Base-by-base conservation (phyloP, 1,284 basidiomycete genomes). In the Cutaneotrichosporon curvatum region DNA sequence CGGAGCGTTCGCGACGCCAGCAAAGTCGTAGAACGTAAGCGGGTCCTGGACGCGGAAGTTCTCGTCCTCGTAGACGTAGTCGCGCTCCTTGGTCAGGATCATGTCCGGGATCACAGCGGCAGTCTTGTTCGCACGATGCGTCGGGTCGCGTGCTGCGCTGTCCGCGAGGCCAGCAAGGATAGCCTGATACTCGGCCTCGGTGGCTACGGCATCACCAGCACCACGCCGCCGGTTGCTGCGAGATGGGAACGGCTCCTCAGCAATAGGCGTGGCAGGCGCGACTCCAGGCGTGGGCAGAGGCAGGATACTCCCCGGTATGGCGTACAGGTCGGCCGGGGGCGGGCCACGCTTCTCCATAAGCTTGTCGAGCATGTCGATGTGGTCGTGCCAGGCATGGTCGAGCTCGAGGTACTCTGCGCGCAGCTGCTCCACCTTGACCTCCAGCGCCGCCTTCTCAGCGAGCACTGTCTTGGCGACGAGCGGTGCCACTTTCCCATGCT, bases 151-250 rank as follows among this genome's bases (percentile, higher is more conserved):
- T 47, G 88, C 81, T 56, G 94, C 92, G 54, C 92, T 88, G 57
- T 85, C 87, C 39, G 90, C 91, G 33, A 96, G 75, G 60, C 84
- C 90, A 11, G 88, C 89, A 46, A 97, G 83, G 63, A 97, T 92
- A 72, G 92, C 90, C 62, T 96, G 87, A 80, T 96, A 92, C 75
- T 97, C 94, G 47, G 95, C 79, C 68, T 97, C 94, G 16, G 90
- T 91, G 2, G 89, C 82, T 11, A 94, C 91, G 7, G 87, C 84
- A 68, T 97, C 92, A 19, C 89, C 88, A 53, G 48, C 53, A 19
- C 55, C 57, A 40, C 64, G 53, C 16, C 61, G 55, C 12, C 65
- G 58, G 31, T 59, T 62, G 18, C 58, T 59, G 14, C 63, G 57
- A 2, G 58, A 51, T 1, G 52, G 49, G 19, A 55, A 53, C 21